Evolutionary conservation across 2,329 filamentous ascomycete species (phyloP).

Genomic region (Plenodomus tracheiphilus): DNA sequence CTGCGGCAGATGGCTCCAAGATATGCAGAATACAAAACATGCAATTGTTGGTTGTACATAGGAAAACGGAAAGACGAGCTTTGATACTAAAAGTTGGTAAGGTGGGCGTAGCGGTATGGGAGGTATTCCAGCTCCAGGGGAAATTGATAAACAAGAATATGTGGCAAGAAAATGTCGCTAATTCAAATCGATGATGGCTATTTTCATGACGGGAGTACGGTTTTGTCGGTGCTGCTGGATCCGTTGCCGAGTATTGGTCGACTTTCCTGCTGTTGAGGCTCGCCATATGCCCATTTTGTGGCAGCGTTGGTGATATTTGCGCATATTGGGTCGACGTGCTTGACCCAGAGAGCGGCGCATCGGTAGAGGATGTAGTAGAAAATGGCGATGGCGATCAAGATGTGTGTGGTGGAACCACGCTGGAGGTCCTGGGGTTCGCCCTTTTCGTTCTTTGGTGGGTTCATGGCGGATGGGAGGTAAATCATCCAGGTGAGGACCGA

Average conservation of each 20-base stretch:
- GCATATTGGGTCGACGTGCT: conserved; percentile 41
- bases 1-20: not conserved
- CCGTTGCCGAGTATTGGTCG: conserved; percentile 28
- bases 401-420: conserved; percentile 35
- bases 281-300: conserved; percentile 39
- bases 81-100: not conserved
- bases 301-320: conserved; percentile 36
- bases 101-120: not conserved
- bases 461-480: conserved; percentile 48
- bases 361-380: conserved; percentile 45
- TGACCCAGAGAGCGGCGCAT: conserved; percentile 37
- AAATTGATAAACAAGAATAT: not conserved
- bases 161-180: not conserved
- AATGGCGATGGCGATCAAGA: conserved; percentile 37
- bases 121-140: not conserved
- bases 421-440: conserved; percentile 42
- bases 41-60: not conserved
- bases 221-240: conserved; percentile 12
- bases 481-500: conserved; percentile 64
- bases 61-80: not conserved
- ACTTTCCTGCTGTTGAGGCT: conserved; percentile 17
- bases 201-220: conserved; percentile 27
- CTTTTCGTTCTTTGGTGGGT: conserved; percentile 41
- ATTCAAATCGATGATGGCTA: not conserved
- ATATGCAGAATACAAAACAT: not conserved